Evolutionary conservation across 176 grass and related monocot species (phyloP).

Genomic region (Aegilops umbellulata): DNA sequence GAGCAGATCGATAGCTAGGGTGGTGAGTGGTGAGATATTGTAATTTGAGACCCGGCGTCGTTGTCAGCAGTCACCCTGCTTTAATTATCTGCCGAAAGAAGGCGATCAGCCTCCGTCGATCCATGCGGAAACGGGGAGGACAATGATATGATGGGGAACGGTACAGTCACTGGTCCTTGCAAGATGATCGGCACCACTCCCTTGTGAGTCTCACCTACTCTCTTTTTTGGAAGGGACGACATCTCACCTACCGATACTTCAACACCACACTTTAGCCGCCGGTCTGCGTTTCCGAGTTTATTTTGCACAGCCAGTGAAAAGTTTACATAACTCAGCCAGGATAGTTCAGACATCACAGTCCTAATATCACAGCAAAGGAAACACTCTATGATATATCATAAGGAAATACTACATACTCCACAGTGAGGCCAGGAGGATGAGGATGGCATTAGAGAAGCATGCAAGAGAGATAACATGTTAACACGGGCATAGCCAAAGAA

Average conservation of each 20-base stretch:
- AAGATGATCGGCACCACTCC: background rate
- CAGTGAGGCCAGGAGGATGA: background rate
- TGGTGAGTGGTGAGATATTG: background rate
- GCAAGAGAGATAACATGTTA: background rate
- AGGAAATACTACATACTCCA: background rate
- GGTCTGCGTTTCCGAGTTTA: background rate
- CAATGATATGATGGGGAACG: background rate
- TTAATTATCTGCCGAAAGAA: background rate
- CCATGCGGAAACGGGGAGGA: background rate
- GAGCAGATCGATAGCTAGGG: background rate
- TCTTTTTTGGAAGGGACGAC: background rate
- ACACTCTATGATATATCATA: no score
- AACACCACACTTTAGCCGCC: background rate
- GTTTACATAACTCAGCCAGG: background rate
- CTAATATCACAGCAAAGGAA: no score
- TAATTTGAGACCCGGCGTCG: background rate
- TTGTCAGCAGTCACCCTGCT: background rate
- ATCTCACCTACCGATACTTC: background rate
- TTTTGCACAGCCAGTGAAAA: background rate
- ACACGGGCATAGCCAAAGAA: background rate
- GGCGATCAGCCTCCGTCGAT: background rate
- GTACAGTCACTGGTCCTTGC: background rate
- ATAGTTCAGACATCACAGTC: background rate
- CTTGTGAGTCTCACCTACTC: background rate
- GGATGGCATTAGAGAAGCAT: background rate